Evolutionary conservation across 495 filamentous ascomycete genomes (phyloP).

Genomic region (Penicillium manginii): DNA sequence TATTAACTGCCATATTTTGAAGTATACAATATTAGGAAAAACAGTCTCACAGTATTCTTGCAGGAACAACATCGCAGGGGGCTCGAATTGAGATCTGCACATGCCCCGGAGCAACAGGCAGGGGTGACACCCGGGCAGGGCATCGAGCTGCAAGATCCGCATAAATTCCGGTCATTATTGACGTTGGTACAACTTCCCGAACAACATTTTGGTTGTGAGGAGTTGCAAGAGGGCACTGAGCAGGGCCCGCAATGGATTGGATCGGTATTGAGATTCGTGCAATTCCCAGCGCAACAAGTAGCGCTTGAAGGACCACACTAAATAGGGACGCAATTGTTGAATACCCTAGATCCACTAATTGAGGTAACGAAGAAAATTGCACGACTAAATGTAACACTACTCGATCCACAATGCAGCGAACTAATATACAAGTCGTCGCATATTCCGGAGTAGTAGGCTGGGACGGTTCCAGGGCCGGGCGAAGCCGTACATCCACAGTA

Average conservation of each 20-base stretch:
- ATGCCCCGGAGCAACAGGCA: too few relatives aligned
- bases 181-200: neutral
- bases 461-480: neutral
- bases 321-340: too few relatives aligned
- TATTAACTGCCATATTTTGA: too few relatives aligned
- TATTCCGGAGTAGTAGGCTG: neutral
- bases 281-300: neutral
- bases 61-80: neutral
- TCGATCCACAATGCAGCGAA: neutral
- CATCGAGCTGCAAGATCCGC: too few relatives aligned
- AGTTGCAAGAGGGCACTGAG: neutral
- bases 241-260: neutral
- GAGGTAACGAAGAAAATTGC: too few relatives aligned
- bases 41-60: neutral
- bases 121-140: too few relatives aligned
- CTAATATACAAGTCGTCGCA: neutral
- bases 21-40: too few relatives aligned
- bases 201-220: neutral
- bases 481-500: neutral
- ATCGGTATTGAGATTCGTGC: neutral
- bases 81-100: too few relatives aligned
- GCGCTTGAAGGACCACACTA: neutral
- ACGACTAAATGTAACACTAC: neutral
- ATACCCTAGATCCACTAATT: too few relatives aligned
- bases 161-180: neutral